These are phyloP conservation scores for Ramularia endophylla DNA, from an alignment of 2,329 filamentous ascomycete genomes.

Conservation along the genomic window DNA sequence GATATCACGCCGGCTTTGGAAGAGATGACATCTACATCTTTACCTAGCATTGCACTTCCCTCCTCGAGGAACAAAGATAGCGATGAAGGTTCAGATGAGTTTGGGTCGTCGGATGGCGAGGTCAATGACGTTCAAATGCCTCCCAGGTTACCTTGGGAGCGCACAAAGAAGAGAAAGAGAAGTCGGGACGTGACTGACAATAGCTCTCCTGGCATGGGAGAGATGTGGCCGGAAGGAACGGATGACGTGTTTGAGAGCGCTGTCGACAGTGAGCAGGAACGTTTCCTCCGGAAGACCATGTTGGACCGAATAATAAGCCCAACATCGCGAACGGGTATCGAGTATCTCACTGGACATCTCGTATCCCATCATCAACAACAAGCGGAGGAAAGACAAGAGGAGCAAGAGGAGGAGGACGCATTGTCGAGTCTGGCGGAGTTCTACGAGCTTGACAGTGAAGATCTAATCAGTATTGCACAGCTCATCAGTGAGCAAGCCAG, in stretches of 20 bases:
- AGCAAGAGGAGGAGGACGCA: slow-evolving; percentile 7
- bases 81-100: slow-evolving; percentile 25
- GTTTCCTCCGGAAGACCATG: no score
- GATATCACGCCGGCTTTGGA: slow-evolving; percentile 20
- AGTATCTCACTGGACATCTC: slow-evolving; percentile 2
- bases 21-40: neutral
- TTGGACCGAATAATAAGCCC: no score
- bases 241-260: no score
- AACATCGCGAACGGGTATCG: neutral
- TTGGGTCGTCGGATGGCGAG: slow-evolving; percentile 11
- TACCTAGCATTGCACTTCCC: no score
- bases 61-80: slow-evolving; percentile 11
- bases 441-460: slow-evolving; percentile 21
- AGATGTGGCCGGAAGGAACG: no score
- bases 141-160: slow-evolving; percentile 20
- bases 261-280: no score
- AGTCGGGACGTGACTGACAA: no score
- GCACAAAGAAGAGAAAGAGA: slow-evolving; percentile 24
- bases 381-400: no score
- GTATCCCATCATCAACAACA: no score
- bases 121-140: slow-evolving; percentile 18
- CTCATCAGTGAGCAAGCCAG: slow-evolving; percentile 29
- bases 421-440: slow-evolving; percentile 12
- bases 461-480: slow-evolving; percentile 30
- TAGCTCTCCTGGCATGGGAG: no score